Conservation (phyloP, 1,139 yeast species). For the Starmera stellimalicola region DNA sequence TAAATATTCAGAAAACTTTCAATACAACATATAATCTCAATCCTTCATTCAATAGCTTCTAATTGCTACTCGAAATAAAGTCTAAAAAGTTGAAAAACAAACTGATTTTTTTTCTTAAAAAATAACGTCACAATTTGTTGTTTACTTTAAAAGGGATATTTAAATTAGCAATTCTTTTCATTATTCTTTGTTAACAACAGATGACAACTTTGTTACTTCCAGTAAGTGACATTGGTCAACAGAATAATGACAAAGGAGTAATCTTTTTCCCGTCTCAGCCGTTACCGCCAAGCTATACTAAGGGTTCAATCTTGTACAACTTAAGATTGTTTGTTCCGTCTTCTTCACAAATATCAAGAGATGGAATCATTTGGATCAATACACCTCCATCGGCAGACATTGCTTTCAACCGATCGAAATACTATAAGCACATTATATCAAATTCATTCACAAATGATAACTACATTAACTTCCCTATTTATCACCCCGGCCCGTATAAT, state of each 20-base stretch:
- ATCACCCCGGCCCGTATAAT: constrained; percentile 71
- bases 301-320: constrained; percentile 39
- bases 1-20: too few species aligned
- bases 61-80: too few species aligned
- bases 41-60: too few species aligned
- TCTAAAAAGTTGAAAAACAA: neutral
- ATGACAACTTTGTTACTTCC: constrained; percentile 17
- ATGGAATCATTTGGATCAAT: constrained; percentile 68
- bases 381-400: constrained; percentile 40
- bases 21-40: too few species aligned
- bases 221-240: constrained; percentile 13
- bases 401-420: constrained; percentile 48
- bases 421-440: constrained; percentile 37
- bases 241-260: constrained; percentile 50
- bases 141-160: too few species aligned
- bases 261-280: constrained; percentile 55
- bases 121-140: too few species aligned
- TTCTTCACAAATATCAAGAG: constrained; percentile 60
- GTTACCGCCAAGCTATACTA: constrained; percentile 27
- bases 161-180: too few species aligned
- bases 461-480: constrained; percentile 50
- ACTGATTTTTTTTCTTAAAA: too few species aligned
- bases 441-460: constrained; percentile 53
- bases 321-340: constrained; percentile 64
- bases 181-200: too few species aligned